Base-by-base conservation (phyloP, 176 grass and related monocot genomes). In the Miscanthus lutarioriparius region DNA sequence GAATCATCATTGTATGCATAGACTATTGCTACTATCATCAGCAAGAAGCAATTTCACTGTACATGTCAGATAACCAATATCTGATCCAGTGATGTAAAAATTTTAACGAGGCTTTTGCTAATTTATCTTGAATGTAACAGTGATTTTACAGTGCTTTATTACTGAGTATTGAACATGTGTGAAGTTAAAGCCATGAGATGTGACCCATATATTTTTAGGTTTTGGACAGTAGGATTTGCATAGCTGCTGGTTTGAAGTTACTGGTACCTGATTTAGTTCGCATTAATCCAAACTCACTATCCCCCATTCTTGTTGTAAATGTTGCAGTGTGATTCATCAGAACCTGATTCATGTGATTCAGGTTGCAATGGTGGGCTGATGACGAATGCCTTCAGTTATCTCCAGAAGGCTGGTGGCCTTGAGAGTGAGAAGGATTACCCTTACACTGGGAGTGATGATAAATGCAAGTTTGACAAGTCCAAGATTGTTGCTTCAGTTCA, bases 311-410 rank as follows among this genome's bases (percentile, higher is more conserved):
- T 86, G 23, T 64, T 74, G 67, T 86, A 66, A 76, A 74, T 68
- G 81, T 86, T 76, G 67, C 86, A 96, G 93, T 96, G 93, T 73
- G 91, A 96, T 78, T 0, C 80, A 72, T 87, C 88, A 56, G 91
- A 96, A 26, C 75, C 91, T 72, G 86, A 87, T 82, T 90, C 93
- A 38, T 96, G 93, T 8, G 91, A 96, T 70, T 78, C 90, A 3
- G 93, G 91, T 77, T 96, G 93, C 88, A 96, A 96, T 45, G 93
- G 91, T 15, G 93, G 93, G 61, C 84, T 96, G 47, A 96, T 96
- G 93, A 96, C 93, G 28, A 77, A 84, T 8, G 93, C 93, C 47
- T 96, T 96, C 58, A 85, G 79, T 80, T 93, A 96, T 84, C 85
- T 96, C 75, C 41, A 89, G 78, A 96, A 93, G 91, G 88, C 93